These are phyloP conservation scores for Hypoxylon sp. DNA, from an alignment of 2,329 filamentous ascomycete species.

Conservation along the genomic window DNA sequence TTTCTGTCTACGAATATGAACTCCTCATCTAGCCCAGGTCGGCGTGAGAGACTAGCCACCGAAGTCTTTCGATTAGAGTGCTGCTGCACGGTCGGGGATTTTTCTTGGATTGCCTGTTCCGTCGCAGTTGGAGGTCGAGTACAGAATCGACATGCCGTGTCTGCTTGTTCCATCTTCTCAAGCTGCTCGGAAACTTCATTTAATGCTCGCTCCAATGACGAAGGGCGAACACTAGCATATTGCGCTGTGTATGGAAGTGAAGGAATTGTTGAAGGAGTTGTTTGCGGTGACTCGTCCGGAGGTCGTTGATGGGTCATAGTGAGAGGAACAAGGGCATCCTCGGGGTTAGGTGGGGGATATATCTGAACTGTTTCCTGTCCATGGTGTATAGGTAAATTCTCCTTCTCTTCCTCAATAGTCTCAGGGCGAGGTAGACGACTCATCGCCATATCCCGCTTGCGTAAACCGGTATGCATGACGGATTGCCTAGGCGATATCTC, in stretches of 20 bases:
- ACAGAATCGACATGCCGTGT: slow-evolving; percentile 7
- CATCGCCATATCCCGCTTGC: slow-evolving; percentile 33
- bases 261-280: slow-evolving; percentile 39
- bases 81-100: slow-evolving; percentile 6
- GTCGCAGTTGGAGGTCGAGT: slow-evolving; percentile 10
- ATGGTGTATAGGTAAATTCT: slow-evolving; percentile 15
- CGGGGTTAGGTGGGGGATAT: slow-evolving; percentile 4
- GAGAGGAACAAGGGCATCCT: slow-evolving; percentile 4
- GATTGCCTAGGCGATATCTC: slow-evolving; percentile 23
- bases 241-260: slow-evolving; percentile 46
- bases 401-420: slow-evolving; percentile 41
- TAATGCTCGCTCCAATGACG: slow-evolving; percentile 47
- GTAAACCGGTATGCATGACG: slow-evolving; percentile 20
- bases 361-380: slow-evolving; percentile 9
- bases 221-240: slow-evolving; percentile 40
- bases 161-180: slow-evolving; percentile 36
- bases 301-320: slow-evolving; percentile 12
- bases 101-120: slow-evolving; percentile 30
- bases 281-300: slow-evolving; percentile 25
- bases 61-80: not conserved
- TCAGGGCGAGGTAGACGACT: slow-evolving; percentile 33
- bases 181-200: slow-evolving; percentile 43
- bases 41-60: slow-evolving; percentile 15
- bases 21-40: slow-evolving; percentile 24
- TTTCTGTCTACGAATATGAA: slow-evolving; percentile 33